These are phyloP conservation scores for Butyriboletus loyo DNA, from an alignment of 768 basidiomycete species.

Conservation along the genomic window DNA sequence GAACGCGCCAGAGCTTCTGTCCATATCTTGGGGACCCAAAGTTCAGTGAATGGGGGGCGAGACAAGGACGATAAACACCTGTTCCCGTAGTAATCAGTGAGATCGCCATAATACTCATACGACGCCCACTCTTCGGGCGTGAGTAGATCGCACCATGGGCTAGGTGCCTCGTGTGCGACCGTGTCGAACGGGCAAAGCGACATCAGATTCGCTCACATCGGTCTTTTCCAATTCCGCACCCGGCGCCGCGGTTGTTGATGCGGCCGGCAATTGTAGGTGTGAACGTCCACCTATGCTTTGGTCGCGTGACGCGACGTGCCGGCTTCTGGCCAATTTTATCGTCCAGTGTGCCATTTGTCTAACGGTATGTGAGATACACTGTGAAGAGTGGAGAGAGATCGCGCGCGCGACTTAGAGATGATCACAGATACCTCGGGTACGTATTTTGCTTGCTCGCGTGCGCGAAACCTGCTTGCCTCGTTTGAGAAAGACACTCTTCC, in stretches of 20 bases:
- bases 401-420: slow-evolving; percentile 39
- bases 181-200: neutral
- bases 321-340: slow-evolving; percentile 58
- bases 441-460: slow-evolving; percentile 44
- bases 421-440: slow-evolving; percentile 52
- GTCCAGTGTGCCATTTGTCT: slow-evolving; percentile 65
- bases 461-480: slow-evolving; percentile 37
- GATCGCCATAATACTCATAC: slow-evolving; percentile 65
- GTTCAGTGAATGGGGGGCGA: neutral
- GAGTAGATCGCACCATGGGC: slow-evolving; percentile 72
- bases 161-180: slow-evolving; percentile 38
- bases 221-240: slow-evolving; percentile 53
- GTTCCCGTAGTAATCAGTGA: slow-evolving; percentile 72
- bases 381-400: neutral
- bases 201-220: slow-evolving; percentile 35
- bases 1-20: slow-evolving; percentile 61
- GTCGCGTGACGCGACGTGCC: slow-evolving; percentile 42
- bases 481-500: neutral
- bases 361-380: neutral
- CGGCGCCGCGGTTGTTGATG: slow-evolving; percentile 55
- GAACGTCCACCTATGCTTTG: slow-evolving; percentile 46
- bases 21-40: slow-evolving; percentile 50
- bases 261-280: slow-evolving; percentile 51
- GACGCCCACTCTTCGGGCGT: slow-evolving; percentile 51
- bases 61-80: neutral